phyloP scores from a whole-genome alignment of 495 filamentous ascomycete genomes.

The Penicillium diatomitis region DNA sequence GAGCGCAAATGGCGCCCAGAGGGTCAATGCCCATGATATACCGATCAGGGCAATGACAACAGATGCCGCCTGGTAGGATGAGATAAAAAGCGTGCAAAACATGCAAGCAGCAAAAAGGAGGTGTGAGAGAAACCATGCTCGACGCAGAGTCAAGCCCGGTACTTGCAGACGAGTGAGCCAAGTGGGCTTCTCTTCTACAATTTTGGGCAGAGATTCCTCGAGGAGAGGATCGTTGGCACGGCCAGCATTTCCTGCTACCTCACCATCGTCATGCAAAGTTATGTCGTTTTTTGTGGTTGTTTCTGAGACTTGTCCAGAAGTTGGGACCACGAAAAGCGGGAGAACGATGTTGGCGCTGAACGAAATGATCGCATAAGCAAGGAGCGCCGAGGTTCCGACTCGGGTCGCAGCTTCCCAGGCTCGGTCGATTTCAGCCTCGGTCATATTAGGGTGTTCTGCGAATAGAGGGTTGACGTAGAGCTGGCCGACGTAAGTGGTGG shows the following conservation, averaged over 20 bases:
- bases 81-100: conserved; percentile 72
- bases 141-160: conserved; percentile 71
- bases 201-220: conserved; percentile 3
- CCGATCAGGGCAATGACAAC: conserved; percentile 69
- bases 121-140: conserved; percentile 75
- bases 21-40: conserved; percentile 78
- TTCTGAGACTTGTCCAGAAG: conserved; percentile 37
- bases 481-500: conserved; percentile 84
- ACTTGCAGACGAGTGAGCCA: conserved; percentile 56
- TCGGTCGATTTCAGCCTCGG: conserved; percentile 59
- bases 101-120: conserved; percentile 69
- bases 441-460: conserved; percentile 63
- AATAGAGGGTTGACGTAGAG: conserved; percentile 79
- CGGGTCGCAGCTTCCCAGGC: conserved; percentile 77
- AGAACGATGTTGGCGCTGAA: conserved; percentile 71
- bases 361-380: conserved; percentile 79
- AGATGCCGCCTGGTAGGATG: conserved; percentile 54
- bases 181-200: conserved; percentile 8
- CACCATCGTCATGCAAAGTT: background rate
- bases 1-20: conserved; percentile 89
- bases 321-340: conserved; percentile 71
- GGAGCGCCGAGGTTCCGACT: conserved; percentile 70
- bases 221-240: conserved; percentile 23
- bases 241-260: conserved; percentile 9
- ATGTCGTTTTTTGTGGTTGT: background rate